These are phyloP conservation scores for Lentinula lateritia DNA, from an alignment of 768 basidiomycete species.

Conservation along the genomic window DNA sequence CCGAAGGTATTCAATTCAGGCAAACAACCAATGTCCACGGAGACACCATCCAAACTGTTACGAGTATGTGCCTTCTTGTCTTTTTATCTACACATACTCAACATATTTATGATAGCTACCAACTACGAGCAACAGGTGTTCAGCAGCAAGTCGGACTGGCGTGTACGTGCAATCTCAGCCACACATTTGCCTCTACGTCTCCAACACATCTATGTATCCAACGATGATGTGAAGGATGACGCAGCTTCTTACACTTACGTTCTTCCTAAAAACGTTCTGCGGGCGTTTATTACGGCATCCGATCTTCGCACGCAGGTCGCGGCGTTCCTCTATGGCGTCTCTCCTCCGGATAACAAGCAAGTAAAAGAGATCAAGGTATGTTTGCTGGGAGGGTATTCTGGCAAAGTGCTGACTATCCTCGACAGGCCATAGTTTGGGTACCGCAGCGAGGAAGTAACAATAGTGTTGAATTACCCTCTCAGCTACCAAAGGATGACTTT, in stretches of 20 bases:
- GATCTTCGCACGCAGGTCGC: slow-evolving; percentile 97
- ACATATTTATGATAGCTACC: slow-evolving; percentile 49
- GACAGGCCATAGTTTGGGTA: slow-evolving; percentile 85
- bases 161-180: slow-evolving; percentile 94
- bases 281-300: slow-evolving; percentile 87
- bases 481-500: slow-evolving; percentile 92
- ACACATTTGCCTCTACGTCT: slow-evolving; percentile 94
- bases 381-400: background rate
- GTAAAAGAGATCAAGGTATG: slow-evolving; percentile 93
- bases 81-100: background rate
- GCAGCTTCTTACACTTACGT: slow-evolving; percentile 93
- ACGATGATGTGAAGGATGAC: slow-evolving; percentile 98
- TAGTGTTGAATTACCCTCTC: slow-evolving; percentile 82
- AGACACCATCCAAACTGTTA: slow-evolving; percentile 91
- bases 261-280: slow-evolving; percentile 93
- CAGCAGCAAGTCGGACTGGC: slow-evolving; percentile 99
- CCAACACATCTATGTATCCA: slow-evolving; percentile 98
- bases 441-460: slow-evolving; percentile 97
- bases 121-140: slow-evolving; percentile 99
- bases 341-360: slow-evolving; percentile 93
- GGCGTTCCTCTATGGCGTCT: slow-evolving; percentile 87
- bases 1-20: slow-evolving; percentile 22
- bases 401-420: slow-evolving; percentile 2
- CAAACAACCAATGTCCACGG: slow-evolving; percentile 98
- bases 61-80: slow-evolving; percentile 49